phyloP scores from a whole-genome alignment of 148 eudicot species.

The Rheum nobile region DNA sequence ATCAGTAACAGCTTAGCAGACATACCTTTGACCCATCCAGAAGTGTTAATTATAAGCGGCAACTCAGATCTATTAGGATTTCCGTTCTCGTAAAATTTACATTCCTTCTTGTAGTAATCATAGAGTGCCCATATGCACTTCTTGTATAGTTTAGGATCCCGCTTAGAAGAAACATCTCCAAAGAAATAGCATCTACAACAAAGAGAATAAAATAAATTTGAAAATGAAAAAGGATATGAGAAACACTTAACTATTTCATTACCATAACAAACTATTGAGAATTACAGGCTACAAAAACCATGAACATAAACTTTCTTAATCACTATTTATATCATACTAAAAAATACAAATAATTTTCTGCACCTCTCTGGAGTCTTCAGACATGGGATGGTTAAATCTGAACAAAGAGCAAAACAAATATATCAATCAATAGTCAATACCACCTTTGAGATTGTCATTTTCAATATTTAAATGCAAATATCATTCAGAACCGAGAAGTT shows the following conservation, averaged over 20 bases:
- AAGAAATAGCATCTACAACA: conserved; percentile 76
- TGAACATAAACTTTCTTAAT: background rate
- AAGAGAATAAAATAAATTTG: background rate
- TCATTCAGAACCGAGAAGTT: background rate
- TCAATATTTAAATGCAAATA: background rate
- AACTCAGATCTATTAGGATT: conserved; percentile 23
- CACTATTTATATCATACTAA: too few species aligned
- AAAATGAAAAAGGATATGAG: background rate
- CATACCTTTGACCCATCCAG: conserved; percentile 95
- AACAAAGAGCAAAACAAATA: conserved; percentile 10
- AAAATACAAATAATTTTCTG: too few species aligned
- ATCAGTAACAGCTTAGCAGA: conserved; percentile 1
- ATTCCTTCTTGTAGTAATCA: conserved; percentile 44
- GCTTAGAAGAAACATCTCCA: conserved; percentile 79
- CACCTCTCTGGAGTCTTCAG: conserved; percentile 91
- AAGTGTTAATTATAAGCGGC: conserved; percentile 80
- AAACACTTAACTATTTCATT: background rate
- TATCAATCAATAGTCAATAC: conserved; percentile 4
- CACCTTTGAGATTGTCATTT: background rate
- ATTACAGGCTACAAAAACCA: background rate
- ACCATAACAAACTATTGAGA: background rate
- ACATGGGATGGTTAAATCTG: conserved; percentile 76
- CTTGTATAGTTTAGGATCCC: conserved; percentile 63
- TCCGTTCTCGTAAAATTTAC: conserved; percentile 17
- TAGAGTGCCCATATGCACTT: conserved; percentile 37